A percentile compares a stretch with the other conserved stretches of the same genome.
phyloP scores from a whole-genome alignment of 345 rosid species.

The Balakata baccata region DNA sequence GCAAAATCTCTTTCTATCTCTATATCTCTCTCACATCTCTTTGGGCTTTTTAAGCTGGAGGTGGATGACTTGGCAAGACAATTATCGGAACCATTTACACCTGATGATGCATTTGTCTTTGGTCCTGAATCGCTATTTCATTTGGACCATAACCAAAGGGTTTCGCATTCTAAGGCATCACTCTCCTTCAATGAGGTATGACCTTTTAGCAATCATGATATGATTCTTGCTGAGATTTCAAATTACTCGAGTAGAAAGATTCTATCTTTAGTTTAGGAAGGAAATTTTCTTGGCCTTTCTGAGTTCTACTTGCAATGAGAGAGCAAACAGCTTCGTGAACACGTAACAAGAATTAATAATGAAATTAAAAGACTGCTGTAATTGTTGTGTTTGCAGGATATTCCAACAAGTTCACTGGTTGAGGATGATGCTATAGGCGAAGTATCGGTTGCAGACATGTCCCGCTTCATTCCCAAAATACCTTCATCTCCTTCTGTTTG shows the following conservation, averaged over 20 bases:
- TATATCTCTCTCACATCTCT: slow-evolving; percentile 1
- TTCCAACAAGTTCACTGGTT: slow-evolving; percentile 39
- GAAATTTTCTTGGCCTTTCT: neutral
- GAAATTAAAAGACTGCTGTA: neutral
- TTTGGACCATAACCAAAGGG: slow-evolving; percentile 42
- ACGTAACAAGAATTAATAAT: neutral
- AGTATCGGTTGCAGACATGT: slow-evolving; percentile 53
- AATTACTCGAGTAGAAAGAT: neutral
- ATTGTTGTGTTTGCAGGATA: slow-evolving; percentile 45
- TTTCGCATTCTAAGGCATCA: slow-evolving; percentile 60
- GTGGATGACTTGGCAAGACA: slow-evolving; percentile 59
- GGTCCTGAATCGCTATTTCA: slow-evolving; percentile 49
- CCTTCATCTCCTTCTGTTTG: slow-evolving; percentile 63
- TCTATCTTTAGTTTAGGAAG: neutral
- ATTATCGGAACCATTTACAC: slow-evolving; percentile 72
- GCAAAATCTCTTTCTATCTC: neutral
- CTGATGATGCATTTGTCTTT: slow-evolving; percentile 79
- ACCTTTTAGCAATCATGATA: neutral
- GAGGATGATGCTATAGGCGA: slow-evolving; percentile 78
- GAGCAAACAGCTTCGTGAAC: neutral
- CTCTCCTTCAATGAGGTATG: slow-evolving; percentile 82
- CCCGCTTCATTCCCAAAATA: slow-evolving; percentile 53
- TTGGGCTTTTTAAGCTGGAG: slow-evolving; percentile 46
- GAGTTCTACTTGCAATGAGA: neutral
- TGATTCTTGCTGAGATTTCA: neutral